Evolutionary conservation across 306 rosid species (phyloP).

Genomic region (Ochetophila trinervis): DNA sequence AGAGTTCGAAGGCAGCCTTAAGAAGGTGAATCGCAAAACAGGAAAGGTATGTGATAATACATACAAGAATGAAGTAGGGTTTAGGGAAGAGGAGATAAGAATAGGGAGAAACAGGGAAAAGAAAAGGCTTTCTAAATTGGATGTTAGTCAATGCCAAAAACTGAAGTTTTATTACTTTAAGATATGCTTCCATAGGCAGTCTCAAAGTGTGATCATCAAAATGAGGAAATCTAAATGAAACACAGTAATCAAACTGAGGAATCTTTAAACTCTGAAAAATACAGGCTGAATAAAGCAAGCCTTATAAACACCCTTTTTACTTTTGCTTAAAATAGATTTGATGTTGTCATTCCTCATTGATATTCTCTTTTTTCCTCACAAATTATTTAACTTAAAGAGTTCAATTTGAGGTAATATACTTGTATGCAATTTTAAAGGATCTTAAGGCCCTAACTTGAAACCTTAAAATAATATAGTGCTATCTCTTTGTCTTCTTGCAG

Average conservation of each 20-base stretch:
- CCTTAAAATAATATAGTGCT: neutral
- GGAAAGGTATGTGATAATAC: conserved; percentile 49
- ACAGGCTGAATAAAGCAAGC: neutral
- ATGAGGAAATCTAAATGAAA: neutral
- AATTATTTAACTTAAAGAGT: conserved; percentile 3
- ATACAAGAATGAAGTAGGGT: conserved; percentile 11
- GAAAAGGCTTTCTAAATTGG: neutral
- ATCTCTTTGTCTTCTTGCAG: conserved; percentile 56
- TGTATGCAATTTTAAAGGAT: conserved; percentile 8
- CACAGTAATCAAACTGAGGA: neutral
- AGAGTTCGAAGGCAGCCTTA: conserved; percentile 70
- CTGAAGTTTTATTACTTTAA: neutral
- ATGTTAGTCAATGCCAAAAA: neutral
- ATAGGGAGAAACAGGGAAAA: neutral
- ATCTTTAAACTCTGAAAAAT: neutral
- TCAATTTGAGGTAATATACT: conserved; percentile 11
- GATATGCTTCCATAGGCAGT: neutral
- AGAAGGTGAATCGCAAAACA: conserved; percentile 72
- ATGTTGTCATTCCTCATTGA: neutral
- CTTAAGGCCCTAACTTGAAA: conserved; percentile 4
- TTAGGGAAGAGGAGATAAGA: neutral
- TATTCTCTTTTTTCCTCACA: neutral
- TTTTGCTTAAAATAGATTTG: neutral
- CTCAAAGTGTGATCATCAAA: neutral
- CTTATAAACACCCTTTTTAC: neutral